Conservation (phyloP, 208 protist species). For the Acanthamoeba lenticulata region DNA sequence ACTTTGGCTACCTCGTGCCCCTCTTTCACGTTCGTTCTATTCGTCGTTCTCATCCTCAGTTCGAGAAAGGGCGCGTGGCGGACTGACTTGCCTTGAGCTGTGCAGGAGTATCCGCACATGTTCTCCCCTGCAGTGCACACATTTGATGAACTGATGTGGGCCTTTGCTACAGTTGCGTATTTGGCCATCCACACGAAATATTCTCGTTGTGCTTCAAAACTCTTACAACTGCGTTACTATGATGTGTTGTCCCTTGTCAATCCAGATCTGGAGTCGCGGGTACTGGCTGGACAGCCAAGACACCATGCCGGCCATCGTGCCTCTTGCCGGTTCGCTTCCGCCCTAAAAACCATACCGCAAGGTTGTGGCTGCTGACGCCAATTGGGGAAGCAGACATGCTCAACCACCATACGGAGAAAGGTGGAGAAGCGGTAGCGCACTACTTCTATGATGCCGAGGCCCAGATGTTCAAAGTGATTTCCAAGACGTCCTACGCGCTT, state of each 20-base stretch:
- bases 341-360: not conserved
- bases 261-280: not conserved
- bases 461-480: not conserved
- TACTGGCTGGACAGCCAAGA: not conserved
- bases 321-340: not conserved
- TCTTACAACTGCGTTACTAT: too few species aligned
- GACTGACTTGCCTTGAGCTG: too few species aligned
- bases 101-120: not conserved
- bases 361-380: too few species aligned
- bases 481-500: not conserved
- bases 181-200: not conserved
- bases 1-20: constrained; percentile 19
- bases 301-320: not conserved
- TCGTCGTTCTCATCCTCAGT: not conserved
- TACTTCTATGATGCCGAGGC: not conserved
- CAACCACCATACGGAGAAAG: not conserved
- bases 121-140: not conserved
- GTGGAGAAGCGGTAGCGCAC: not conserved
- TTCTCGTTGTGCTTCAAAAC: too few species aligned
- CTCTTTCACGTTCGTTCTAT: not conserved
- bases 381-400: not conserved
- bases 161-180: not conserved
- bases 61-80: too few species aligned
- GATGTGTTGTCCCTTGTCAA: not conserved
- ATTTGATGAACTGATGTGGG: not conserved